Evolutionary conservation across 345 rosid species (phyloP).

Genomic region (Melaleuca quinquenervia): DNA sequence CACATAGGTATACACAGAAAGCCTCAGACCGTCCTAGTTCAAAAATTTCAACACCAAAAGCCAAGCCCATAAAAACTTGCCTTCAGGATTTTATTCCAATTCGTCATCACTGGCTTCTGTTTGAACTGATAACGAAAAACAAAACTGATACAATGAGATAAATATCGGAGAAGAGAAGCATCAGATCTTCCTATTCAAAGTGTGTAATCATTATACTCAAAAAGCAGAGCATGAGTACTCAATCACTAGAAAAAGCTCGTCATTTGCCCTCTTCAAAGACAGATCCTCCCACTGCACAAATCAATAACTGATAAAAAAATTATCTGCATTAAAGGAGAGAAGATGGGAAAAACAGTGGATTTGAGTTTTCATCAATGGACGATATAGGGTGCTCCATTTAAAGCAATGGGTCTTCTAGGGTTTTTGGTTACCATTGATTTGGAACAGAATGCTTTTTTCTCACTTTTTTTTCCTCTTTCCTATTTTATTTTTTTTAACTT

Average conservation of each 20-base stretch:
- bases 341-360: background rate
- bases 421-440: too few relatives aligned
- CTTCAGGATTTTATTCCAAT: background rate
- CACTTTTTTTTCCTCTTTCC: too few relatives aligned
- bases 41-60: background rate
- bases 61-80: background rate
- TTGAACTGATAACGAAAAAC: background rate
- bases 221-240: background rate
- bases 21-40: constrained; percentile 4
- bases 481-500: too few relatives aligned
- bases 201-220: background rate
- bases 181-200: background rate
- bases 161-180: background rate
- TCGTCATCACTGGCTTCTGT: background rate
- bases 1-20: background rate
- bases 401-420: background rate
- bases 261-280: background rate
- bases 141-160: background rate
- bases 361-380: background rate
- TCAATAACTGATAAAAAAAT: background rate
- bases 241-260: background rate
- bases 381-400: too few relatives aligned
- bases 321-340: background rate
- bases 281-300: background rate
- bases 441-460: too few relatives aligned